Evolutionary conservation across 1,284 basidiomycete species (phyloP).

Genomic region (Cutaneotrichosporon sp.): DNA sequence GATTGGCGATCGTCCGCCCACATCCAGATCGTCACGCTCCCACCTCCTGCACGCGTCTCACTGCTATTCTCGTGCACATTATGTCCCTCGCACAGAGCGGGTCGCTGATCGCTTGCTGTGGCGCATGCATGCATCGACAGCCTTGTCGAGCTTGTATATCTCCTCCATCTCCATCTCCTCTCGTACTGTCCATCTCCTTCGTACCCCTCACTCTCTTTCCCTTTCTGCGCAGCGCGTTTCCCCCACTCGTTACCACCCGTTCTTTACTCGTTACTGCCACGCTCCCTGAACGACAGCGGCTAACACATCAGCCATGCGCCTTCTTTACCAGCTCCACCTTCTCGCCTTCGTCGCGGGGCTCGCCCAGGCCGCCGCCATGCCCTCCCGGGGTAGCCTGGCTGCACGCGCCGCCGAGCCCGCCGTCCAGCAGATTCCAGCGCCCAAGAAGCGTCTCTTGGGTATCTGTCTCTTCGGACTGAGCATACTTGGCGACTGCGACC

Average conservation of each 20-base stretch:
- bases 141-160: not conserved
- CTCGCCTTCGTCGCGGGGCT: constrained; percentile 1
- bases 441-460: constrained; percentile 15
- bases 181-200: not conserved
- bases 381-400: not conserved
- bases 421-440: not conserved
- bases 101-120: too few species aligned
- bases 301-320: constrained; percentile 8
- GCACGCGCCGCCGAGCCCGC: not conserved
- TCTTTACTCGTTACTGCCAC: not conserved
- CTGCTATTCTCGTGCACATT: too few species aligned
- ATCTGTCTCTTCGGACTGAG: constrained; percentile 12
- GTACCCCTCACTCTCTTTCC: not conserved
- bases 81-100: too few species aligned
- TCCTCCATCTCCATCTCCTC: not conserved
- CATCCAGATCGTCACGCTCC: too few species aligned
- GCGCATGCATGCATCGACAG: not conserved
- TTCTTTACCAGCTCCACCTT: constrained; percentile 3
- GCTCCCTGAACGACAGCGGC: not conserved
- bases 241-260: not conserved
- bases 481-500: constrained; percentile 12
- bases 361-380: constrained; percentile 5
- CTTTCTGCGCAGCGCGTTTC: not conserved
- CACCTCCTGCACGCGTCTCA: too few species aligned
- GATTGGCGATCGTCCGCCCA: too few species aligned